Conservation (phyloP, 1,284 basidiomycete species). For the Thelephora terrestris region DNA sequence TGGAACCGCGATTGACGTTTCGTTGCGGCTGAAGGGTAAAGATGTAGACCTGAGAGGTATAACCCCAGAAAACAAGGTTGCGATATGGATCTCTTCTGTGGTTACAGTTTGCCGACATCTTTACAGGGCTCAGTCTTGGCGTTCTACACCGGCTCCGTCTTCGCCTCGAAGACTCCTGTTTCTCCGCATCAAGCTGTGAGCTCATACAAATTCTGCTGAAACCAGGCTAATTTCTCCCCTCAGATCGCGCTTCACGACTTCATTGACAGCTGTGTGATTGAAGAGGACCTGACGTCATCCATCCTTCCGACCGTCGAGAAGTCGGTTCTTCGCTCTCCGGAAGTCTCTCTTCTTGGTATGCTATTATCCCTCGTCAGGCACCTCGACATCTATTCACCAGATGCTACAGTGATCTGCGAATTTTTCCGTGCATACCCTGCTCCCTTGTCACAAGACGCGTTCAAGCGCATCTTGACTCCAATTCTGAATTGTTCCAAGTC, state of each 20-base stretch:
- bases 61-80: slow-evolving; percentile 34
- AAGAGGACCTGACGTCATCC: slow-evolving; percentile 37
- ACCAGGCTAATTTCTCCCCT: background rate
- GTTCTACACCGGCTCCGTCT: slow-evolving; percentile 40
- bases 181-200: slow-evolving; percentile 37
- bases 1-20: slow-evolving; percentile 52
- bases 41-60: slow-evolving; percentile 32
- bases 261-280: slow-evolving; percentile 38
- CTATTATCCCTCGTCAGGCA: slow-evolving; percentile 2
- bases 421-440: slow-evolving; percentile 51
- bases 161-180: slow-evolving; percentile 49
- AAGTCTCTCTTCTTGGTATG: slow-evolving; percentile 53
- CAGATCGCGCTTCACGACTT: slow-evolving; percentile 52
- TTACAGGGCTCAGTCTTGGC: slow-evolving; percentile 40
- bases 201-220: background rate
- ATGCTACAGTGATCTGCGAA: slow-evolving; percentile 35
- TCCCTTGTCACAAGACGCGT: slow-evolving; percentile 40
- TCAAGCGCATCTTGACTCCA: slow-evolving; percentile 57
- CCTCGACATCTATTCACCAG: slow-evolving; percentile 5
- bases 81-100: slow-evolving; percentile 5
- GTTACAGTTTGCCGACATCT: background rate
- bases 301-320: slow-evolving; percentile 67
- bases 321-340: slow-evolving; percentile 62
- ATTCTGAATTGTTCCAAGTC: slow-evolving; percentile 72
- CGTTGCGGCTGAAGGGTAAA: slow-evolving; percentile 45